Base-by-base conservation (phyloP, 1,284 basidiomycete species). In the Marasmius fiardii region DNA sequence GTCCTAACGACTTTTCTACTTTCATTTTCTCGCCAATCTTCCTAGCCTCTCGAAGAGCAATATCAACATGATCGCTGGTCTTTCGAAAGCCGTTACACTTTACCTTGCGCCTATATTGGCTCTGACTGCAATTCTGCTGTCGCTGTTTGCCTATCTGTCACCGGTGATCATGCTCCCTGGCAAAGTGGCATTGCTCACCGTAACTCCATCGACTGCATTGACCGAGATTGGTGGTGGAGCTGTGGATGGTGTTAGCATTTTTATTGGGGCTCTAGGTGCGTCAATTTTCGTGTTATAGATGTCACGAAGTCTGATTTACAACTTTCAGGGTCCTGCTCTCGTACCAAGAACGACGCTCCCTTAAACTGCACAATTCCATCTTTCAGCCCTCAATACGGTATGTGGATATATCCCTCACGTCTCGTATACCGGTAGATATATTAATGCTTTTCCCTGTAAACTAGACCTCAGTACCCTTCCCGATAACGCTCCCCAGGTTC, bases 201-300 rank as follows among this genome's bases (percentile, higher is more conserved):
- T 91, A 11, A 75, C 75, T 6, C 86, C 88, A 6, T 85, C 86
- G 3, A 73, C 75, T 16, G 64, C 67, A 3, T 68, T 86, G 58
- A 75, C 77, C 16, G 74, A 76, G 59, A 71, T 72, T 54, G 68
- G 75, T 21, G 69, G 68, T 18, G 65, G 72, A 49, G 69, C 62
- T 10, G 71, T 85, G n/a, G 88, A 90, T 67, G 89, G 90, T 3
- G 86, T 88, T 2, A 86, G 79, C 52, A 67, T 89, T 28, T 82
- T 85, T 63, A 67, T 91, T 48, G 89, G 88, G 31, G 68, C 81
- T 20, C 70, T 91, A 48, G 88, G 88, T 84, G 68, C 23, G 76
- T 71, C n/a, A 21, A 24, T 24, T 34, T 47, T 52, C 12, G 18
- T 31, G 10, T 4, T 2, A 48, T 54, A 48, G n/a, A 8, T 20